Percentiles rank a stretch among this genome's conserved stretches.
Conservation (phyloP, 176 grass and related monocot genomes). For the Carex scoparia region DNA sequence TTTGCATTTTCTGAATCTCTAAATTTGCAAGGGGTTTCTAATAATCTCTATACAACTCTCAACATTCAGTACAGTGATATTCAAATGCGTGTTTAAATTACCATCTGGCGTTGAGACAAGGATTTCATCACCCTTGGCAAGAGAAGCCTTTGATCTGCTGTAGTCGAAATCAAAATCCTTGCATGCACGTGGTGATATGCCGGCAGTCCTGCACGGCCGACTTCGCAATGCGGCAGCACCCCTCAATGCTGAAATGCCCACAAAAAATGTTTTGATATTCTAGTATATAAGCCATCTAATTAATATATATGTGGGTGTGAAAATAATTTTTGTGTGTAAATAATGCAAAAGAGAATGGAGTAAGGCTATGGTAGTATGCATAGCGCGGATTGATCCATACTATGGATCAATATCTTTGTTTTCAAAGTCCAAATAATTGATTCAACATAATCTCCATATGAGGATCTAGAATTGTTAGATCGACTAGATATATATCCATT, state of each 20-base stretch:
- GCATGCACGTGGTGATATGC: constrained; percentile 36
- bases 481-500: no score
- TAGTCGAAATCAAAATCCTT: constrained; percentile 80
- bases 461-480: no score
- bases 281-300: neutral
- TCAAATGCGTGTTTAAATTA: constrained; percentile 17
- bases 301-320: no score
- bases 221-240: constrained; percentile 63
- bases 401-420: no score
- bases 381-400: no score
- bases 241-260: constrained; percentile 56
- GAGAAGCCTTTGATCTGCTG: constrained; percentile 56
- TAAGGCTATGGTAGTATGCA: no score
- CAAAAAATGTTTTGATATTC: neutral
- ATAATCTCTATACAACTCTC: neutral
- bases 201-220: constrained; percentile 31
- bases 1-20: neutral
- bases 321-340: no score
- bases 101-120: constrained; percentile 82
- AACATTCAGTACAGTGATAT: neutral
- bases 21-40: neutral
- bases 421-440: no score
- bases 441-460: no score
- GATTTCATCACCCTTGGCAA: constrained; percentile 89
- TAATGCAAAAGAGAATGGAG: neutral